Base-by-base conservation (phyloP, 805 yeast species). In the Vanderwaltozyma yarrowii region DNA sequence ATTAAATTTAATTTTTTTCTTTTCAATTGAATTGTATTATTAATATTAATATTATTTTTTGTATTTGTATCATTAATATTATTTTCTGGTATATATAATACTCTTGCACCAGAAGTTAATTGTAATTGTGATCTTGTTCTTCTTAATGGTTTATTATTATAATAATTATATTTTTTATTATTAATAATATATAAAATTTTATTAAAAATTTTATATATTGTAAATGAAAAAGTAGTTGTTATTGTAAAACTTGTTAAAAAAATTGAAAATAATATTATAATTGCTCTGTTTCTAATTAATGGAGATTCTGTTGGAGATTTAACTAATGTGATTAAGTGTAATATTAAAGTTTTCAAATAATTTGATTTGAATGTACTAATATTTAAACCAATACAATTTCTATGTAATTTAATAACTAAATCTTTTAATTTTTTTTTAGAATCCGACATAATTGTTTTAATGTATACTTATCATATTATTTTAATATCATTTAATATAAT, bases 101-200 rank as follows among this genome's bases (percentile, higher is more conserved):
- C 53, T 36, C 63, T 46, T 13, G 58, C 60, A 15, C 63, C 63
- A 25, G 55, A 49, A 8, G 45, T 49, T 27, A 57, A 40, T 30
- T 44, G 46, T 31, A 47, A 41, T 36, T 56, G 61, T 2, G 62
- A 57, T 32, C 60, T 45, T 11, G 59, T 52, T 24, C 59, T 43
- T 27, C 52, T 45, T 36, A 57, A 34, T 5, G 45, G 41, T 25
- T 40, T 42, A 11, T 40, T 21, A 21, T 21, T 21, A 21, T 21
- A 21, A 21, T 21, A 21, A 21, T 21, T 37, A n/a, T 30, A 40
- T 15, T 24, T 37, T 24, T 21, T 25, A 18, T 30, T 29, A 4
- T 14, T 15, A 3, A 29, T 10, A n/a, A 35, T 12, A 17, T 24
- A 30, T 24, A n/a, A 30, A 5, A 35, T 6, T 12, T 28, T n/a